Base-by-base conservation (phyloP, 805 yeast species). In the Yarrowia keelungensis region DNA sequence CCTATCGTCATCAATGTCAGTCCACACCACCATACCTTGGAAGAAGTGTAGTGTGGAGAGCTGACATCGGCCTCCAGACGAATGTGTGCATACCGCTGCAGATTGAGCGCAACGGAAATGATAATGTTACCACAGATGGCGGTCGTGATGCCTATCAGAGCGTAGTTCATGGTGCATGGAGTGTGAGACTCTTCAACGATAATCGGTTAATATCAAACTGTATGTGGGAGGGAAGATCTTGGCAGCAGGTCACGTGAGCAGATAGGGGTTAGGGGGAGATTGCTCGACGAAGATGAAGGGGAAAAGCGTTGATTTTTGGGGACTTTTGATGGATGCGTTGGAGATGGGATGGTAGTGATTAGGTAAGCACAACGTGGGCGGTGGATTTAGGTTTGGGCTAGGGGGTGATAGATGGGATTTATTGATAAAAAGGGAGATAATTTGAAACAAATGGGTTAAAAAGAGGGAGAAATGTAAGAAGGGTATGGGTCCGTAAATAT, bases 21-120 rank as follows among this genome's bases (percentile, higher is more conserved):
- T 5, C 75, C 76, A 16, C 71, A 19, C 19, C 70, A 66, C 12
- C 72, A 43, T 22, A 61, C 54, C 16, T 22, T 41, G 49, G 58
- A 49, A 3, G 46, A 49, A 36, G 53, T 54, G 32, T 59, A 59
- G 12, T 41, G 71, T 8, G 66, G 53, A 19, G 45, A 42, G 14
- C 11, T 8, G 8, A 39, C 61, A 36, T 38, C 50, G 49, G 69
- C 62, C 66, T 74, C 74, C 8, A 81, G 72, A 49, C 74, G 72
- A 22, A 73, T 70, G 56, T 80, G 82, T 8, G 84, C 82, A 69
- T 78, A 76, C 36, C 81, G 76, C 62, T 81, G 84, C 19, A 81
- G 69, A 64, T 81, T 80, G 8, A 81, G 72, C 2, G 84, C 81
- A 8, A 81, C 69, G n/a, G 76, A 73, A 41, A 81, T 77, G 14